Conservation (phyloP, 202 grass and related monocot species). For the Elaeis oleifera region DNA sequence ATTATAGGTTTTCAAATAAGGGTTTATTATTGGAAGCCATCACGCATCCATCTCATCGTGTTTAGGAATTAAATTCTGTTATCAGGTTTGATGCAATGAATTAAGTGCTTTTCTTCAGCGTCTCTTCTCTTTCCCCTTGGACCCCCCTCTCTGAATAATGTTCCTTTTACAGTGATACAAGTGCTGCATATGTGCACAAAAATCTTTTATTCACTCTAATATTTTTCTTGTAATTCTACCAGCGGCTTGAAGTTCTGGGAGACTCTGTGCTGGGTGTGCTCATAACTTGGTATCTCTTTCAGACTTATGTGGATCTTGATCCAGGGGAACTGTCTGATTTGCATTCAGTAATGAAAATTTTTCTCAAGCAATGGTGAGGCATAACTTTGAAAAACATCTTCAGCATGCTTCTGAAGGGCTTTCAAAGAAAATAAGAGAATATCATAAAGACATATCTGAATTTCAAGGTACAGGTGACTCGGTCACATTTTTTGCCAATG, state of each 20-base stretch:
- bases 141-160: too few species aligned
- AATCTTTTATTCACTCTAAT: too few species aligned
- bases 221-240: background rate
- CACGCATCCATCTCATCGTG: background rate
- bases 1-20: background rate
- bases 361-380: background rate
- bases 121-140: too few species aligned
- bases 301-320: background rate
- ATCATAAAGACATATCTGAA: background rate
- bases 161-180: too few species aligned
- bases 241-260: constrained; percentile 1
- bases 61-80: background rate
- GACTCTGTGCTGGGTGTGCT: constrained; percentile 2
- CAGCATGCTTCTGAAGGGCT: background rate
- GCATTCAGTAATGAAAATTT: constrained; percentile 5
- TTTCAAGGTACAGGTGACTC: background rate
- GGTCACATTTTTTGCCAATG: background rate
- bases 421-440: background rate
- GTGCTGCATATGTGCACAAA: too few species aligned
- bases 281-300: constrained; percentile 4
- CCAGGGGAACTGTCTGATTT: constrained; percentile 1
- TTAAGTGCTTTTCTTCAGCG: too few species aligned
- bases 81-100: background rate
- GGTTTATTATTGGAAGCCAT: constrained; percentile 3
- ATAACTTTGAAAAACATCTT: background rate